These are phyloP conservation scores for Chiua sp. DNA, from an alignment of 1,284 basidiomycete genomes.

Conservation along the genomic window DNA sequence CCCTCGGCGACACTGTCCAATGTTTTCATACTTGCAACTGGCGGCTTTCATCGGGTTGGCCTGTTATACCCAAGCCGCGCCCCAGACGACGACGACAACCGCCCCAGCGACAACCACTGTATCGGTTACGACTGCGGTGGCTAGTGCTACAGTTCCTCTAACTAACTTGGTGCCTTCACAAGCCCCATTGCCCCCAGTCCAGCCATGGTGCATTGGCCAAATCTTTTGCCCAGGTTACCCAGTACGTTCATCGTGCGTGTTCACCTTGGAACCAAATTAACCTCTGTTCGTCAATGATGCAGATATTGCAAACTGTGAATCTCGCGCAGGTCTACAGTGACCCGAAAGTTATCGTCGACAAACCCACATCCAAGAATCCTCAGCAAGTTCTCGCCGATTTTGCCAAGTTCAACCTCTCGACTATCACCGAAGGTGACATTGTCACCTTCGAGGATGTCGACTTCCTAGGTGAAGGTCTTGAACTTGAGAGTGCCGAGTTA, in stretches of 20 bases:
- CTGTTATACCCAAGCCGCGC: slow-evolving; percentile 7
- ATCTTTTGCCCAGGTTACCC: slow-evolving; percentile 80
- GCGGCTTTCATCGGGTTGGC: slow-evolving; percentile 22
- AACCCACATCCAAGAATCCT: slow-evolving; percentile 65
- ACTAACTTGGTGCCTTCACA: slow-evolving; percentile 68
- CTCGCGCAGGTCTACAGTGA: slow-evolving; percentile 79
- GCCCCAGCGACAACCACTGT: slow-evolving; percentile 31
- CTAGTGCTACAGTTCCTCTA: slow-evolving; percentile 65
- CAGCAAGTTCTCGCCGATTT: slow-evolving; percentile 73
- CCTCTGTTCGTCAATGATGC: slow-evolving; percentile 1
- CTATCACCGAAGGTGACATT: slow-evolving; percentile 61
- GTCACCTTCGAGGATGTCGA: slow-evolving; percentile 77
- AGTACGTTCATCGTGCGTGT: slow-evolving; percentile 49
- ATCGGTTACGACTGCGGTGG: slow-evolving; percentile 63
- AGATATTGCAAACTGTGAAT: slow-evolving; percentile 89
- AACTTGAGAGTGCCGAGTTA: slow-evolving; percentile 71
- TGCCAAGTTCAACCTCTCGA: slow-evolving; percentile 52
- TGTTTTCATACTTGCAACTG: slow-evolving; percentile 15
- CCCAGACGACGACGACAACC: slow-evolving; percentile 10
- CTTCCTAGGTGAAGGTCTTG: slow-evolving; percentile 86
- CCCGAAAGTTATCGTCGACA: slow-evolving; percentile 92
- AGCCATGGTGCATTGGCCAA: slow-evolving; percentile 80
- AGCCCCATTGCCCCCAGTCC: slow-evolving; percentile 68
- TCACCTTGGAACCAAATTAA: slow-evolving; percentile 25
- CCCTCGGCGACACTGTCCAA: not conserved